Evolutionary conservation across 1,284 basidiomycete species (phyloP).

Genomic region (Chondrostereum purpureum): DNA sequence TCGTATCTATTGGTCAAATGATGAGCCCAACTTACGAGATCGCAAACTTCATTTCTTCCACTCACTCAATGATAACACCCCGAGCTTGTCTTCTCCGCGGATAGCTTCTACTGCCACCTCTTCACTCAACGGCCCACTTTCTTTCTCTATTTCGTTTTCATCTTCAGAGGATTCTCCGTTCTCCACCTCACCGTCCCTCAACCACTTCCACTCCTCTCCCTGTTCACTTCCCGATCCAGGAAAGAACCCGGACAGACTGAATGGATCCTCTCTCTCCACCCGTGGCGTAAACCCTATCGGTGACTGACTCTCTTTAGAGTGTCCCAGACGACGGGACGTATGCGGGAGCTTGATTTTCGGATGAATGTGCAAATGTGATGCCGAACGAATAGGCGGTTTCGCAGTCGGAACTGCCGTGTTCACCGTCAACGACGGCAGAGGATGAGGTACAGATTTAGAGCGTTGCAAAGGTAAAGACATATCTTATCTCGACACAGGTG

Average conservation of each 20-base stretch:
- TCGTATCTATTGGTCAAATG: not conserved
- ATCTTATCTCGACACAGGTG: too few relatives aligned
- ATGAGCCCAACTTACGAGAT: not conserved
- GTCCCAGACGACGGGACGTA: not conserved
- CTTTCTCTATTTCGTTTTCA: constrained; percentile 17
- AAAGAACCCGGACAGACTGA: constrained; percentile 45
- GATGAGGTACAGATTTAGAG: constrained; percentile 30
- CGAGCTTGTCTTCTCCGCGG: constrained; percentile 41
- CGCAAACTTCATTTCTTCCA: not conserved
- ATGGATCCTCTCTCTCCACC: constrained; percentile 34
- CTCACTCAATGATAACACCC: constrained; percentile 38
- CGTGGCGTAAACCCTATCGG: constrained; percentile 4
- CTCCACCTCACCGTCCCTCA: constrained; percentile 24
- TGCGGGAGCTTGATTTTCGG: too few relatives aligned
- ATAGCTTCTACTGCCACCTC: constrained; percentile 27
- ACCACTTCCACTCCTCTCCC: constrained; percentile 36
- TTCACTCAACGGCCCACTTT: constrained; percentile 17
- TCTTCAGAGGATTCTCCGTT: constrained; percentile 15
- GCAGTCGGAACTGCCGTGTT: constrained; percentile 3
- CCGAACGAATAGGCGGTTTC: constrained; percentile 5
- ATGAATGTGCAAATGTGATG: constrained; percentile 18
- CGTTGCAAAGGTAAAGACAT: constrained; percentile 28
- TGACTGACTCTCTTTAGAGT: not conserved
- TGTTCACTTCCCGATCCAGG: constrained; percentile 27
- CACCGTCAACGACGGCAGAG: constrained; percentile 15